Evolutionary conservation across 2,329 filamentous ascomycete genomes (phyloP), one percentile per base, ranked within the genome.

Genomic region (Davidsoniella neocaledoniae): DNA sequence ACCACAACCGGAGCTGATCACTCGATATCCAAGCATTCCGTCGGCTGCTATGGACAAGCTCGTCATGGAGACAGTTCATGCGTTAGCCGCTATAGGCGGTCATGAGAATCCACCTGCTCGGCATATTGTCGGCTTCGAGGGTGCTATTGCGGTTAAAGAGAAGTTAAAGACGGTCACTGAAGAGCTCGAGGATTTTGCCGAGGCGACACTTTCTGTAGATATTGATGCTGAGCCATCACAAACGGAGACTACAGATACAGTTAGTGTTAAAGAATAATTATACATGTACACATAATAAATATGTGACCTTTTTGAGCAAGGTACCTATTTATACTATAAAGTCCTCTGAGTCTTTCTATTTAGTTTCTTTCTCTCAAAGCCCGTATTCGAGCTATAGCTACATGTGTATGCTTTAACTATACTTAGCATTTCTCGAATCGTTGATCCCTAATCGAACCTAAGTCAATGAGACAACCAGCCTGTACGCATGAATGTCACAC

Each of bases 121-220:
- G 29, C 90, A 96, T 62, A 95, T 96, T 58, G 88, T 96, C 2
- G 90, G 91, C 0, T 78, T 83, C 49, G 91, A 96, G 63, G 90
- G 86, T 0, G 83, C 90, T 10, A 73, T 78, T 5, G 84, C 84
- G 39, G 90, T 96, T 38, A 93, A 90, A 63, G 91, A 96, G 66
- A 96, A 96, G 66, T 68, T 98, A 50, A 94, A 93, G 68, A 95
- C 87, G 2, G 86, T 95, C 2, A 94, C 86, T 55, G 88, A 96
- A 62, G 91, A 96, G 67, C 68, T 96, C 51, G 91, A 96, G 63
- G 91, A 96, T 57, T 96, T 96, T 64, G 82, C 94, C 25, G 86
- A 94, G 58, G 82, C 87, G 23, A 95, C 87, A 59, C 72, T 83
- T 56, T 81, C 85, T 0, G 87, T 91, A 14, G 88, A 94, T 62